Base-by-base conservation (phyloP, 768 basidiomycete genomes). In the Grammothele lineata region DNA sequence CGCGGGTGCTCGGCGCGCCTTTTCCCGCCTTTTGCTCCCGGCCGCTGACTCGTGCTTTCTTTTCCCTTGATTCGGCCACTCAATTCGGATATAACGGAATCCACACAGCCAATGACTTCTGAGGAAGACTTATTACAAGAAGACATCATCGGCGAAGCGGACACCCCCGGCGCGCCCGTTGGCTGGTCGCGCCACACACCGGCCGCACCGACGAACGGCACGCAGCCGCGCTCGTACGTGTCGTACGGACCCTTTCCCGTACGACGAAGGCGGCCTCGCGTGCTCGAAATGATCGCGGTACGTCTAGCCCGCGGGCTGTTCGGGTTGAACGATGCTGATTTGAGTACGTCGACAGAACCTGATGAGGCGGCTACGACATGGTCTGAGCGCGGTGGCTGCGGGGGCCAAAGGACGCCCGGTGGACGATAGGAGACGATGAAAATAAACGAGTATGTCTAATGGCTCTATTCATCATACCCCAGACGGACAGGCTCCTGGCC, bases 61-160 rank as follows among this genome's bases (percentile, higher is more conserved):
- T 24, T 4, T 37, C 18, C 14, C 27, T 30, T 7, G 7, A 7
- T 30, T 14, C 27, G 8, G 14, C 14, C 27, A 14, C 14, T 14
- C 27, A 7, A 7, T 7, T 30, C 27, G 14, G 7, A 30, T 30
- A 14, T 7, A 14, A 7, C 27, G 14, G 9, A 9, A 7, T 7
- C 35, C n/a, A 6, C 11, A 8, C 25, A 57, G 55, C 51, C 55
- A 1, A 57, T 57, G 55, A 47, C 51, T 3, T 53, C 55, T 6
- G 55, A 51, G 26, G 55, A 57, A 36, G 55, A 57, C 40, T 27
- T 57, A 6, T 27, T 57, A 12, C 55, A 50, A 40, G 49, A 51
- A 17, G 42, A 45, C 26, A n/a, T 54, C 12, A n/a, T 50, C 25
- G 43, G 47, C 18, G 39, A 40, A 18, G 15, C 33, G 30, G 37